Percentiles rank a stretch among this genome's conserved stretches.
Evolutionary conservation across 1,139 yeast species (phyloP).

Genomic region (Diutina catenulata): DNA sequence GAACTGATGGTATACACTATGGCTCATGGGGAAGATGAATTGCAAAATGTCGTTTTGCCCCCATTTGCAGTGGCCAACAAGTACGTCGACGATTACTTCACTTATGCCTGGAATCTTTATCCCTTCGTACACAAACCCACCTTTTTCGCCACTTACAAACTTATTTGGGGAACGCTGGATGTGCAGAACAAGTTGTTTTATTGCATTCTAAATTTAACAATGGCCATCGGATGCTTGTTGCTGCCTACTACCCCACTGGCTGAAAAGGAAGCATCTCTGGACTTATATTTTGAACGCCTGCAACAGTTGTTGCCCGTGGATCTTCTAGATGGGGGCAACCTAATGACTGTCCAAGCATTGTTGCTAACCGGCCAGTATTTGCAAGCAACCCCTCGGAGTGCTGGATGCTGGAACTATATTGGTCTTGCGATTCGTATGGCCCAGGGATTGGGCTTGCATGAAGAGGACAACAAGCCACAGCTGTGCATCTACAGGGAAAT

Average conservation of each 20-base stretch:
- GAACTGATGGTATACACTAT: conserved; percentile 2
- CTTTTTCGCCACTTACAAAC: neutral
- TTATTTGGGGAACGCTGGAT: neutral
- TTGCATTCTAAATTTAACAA: neutral
- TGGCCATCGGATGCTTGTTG: neutral
- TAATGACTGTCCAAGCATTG: neutral
- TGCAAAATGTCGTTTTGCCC: neutral
- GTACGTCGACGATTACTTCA: neutral
- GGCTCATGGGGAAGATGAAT: neutral
- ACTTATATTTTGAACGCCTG: neutral
- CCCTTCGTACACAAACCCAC: conserved; percentile 1
- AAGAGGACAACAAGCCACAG: neutral
- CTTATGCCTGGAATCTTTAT: conserved; percentile 2
- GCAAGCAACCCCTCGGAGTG: neutral
- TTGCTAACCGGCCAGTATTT: neutral
- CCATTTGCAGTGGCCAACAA: neutral
- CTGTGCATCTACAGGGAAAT: neutral
- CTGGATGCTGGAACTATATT: conserved; percentile 4
- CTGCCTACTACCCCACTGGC: neutral
- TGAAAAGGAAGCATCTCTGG: neutral
- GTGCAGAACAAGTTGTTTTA: neutral
- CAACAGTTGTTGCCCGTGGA: neutral
- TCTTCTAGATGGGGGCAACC: neutral
- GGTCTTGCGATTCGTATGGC: conserved; percentile 2
- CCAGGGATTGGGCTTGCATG: conserved; percentile 2